phyloP scores from a whole-genome alignment of 306 rosid species.

The Acmispon strigosus region DNA sequence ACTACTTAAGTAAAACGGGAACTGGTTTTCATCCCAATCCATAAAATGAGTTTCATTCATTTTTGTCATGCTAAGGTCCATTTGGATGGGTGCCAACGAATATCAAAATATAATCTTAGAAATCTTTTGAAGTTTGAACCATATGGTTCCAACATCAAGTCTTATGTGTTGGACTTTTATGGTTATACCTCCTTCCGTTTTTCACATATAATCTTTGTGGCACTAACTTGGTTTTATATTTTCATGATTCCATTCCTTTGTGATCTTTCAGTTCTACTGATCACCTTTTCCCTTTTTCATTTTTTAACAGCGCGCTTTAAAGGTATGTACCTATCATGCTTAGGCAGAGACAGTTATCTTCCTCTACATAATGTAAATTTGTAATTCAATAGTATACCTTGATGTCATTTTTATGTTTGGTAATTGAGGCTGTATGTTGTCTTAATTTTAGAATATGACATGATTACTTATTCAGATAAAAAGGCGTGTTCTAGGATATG shows the following conservation, averaged over 20 bases:
- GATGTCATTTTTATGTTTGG: neutral
- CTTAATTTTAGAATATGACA: constrained; percentile 10
- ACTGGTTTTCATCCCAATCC: too few species aligned
- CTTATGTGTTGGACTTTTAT: constrained; percentile 4
- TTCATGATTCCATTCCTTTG: neutral
- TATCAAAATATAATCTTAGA: neutral
- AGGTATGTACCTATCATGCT: constrained; percentile 47
- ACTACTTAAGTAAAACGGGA: too few species aligned
- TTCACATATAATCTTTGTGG: neutral
- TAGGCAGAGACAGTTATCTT: neutral
- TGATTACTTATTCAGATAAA: constrained; percentile 52
- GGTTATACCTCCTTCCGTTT: neutral
- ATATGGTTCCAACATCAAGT: neutral
- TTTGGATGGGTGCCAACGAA: too few species aligned
- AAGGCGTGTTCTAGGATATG: constrained; percentile 67
- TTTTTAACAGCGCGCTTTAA: constrained; percentile 66
- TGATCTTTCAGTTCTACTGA: constrained; percentile 16
- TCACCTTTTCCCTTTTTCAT: constrained; percentile 12
- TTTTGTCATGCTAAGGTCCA: too few species aligned
- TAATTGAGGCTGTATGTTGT: neutral
- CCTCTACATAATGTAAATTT: neutral
- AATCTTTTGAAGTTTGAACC: neutral
- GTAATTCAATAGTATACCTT: neutral
- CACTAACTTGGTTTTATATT: constrained; percentile 6
- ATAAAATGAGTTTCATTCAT: too few species aligned